phyloP scores from a whole-genome alignment of 768 basidiomycete genomes.

The Calocera viscosa region DNA sequence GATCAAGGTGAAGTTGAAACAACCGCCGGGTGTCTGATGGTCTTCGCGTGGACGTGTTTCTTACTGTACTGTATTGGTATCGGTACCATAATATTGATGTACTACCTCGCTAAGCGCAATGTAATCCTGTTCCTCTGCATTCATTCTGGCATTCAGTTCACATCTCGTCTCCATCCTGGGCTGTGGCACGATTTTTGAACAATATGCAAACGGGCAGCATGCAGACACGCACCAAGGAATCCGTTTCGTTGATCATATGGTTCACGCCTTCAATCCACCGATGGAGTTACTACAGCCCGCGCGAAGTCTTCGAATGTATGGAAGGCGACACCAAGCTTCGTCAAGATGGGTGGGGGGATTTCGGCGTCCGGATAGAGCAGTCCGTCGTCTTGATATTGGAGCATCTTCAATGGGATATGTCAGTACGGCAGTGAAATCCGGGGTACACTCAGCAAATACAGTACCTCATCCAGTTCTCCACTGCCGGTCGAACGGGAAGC shows the following conservation, averaged over 20 bases:
- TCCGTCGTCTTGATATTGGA: conserved; percentile 1
- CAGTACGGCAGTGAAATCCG: not conserved
- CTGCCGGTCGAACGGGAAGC: not conserved
- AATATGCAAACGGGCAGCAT: too few species aligned
- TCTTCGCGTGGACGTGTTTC: not conserved
- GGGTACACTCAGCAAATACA: not conserved
- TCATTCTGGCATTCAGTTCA: too few species aligned
- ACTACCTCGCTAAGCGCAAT: not conserved
- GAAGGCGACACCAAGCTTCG: conserved; percentile 34
- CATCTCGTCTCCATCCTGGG: too few species aligned
- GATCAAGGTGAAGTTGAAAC: conserved; percentile 6
- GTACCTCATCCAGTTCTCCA: not conserved
- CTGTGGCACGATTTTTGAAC: too few species aligned
- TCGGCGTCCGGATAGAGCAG: not conserved
- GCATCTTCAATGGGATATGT: not conserved
- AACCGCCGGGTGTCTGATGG: not conserved
- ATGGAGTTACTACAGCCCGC: conserved; percentile 19
- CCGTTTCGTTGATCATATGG: too few species aligned
- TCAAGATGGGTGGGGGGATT: not conserved
- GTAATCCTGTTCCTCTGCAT: not conserved
- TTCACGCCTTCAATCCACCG: not conserved
- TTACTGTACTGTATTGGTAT: not conserved
- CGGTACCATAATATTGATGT: not conserved
- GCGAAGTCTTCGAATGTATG: conserved; percentile 70
- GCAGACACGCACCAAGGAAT: too few species aligned